Evolutionary conservation across 805 yeast species (phyloP), one percentile per base, ranked within the genome.

Genomic region (Saccharomyces jurei): DNA sequence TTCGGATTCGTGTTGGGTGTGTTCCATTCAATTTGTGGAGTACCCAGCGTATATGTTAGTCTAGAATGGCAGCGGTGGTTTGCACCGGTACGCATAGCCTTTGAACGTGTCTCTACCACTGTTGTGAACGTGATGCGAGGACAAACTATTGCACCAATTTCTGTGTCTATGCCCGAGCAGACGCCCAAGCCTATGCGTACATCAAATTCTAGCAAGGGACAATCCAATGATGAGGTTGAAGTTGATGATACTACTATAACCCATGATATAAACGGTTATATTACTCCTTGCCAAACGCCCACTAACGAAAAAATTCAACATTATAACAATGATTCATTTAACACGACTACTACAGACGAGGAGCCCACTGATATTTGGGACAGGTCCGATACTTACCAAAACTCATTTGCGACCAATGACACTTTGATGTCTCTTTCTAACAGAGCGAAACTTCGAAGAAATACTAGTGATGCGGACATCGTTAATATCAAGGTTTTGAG

Each of bases 41-140:
- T 66, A 27, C 70, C 70, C 11, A 59, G 58, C 41, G 53, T 60
- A 4, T 61, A 59, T 46, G 50, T 65, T 9, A 63, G 63, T 31
- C 13, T 59, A 10, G 44, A 36, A 21, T 53, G 59, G 59, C 36
- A 50, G 28, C 53, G 17, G 13, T 46, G 29, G 49, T 26, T 27
- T 27, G 30, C 21, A 10, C 49, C 49, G 49, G 32, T 46, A 28
- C 30, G 29, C 4, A 36, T 11, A 11, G 13, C 17, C 25, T 6
- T 36, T n/a, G 44, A 36, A 36, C 44, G 44, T 36, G 25, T 17
- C 25, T 36, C 44, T 25, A 36, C 25, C 17, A 17, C 25, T 10
- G 17, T 36, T 36, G 25, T 36, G 25, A 36, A 36, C 44, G 10
- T 36, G 13, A 36, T 36, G 44, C 44, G 17, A 36, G 44, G 44